Base-by-base conservation (phyloP, 2,329 filamentous ascomycete genomes). In the Neonectria hederae region DNA sequence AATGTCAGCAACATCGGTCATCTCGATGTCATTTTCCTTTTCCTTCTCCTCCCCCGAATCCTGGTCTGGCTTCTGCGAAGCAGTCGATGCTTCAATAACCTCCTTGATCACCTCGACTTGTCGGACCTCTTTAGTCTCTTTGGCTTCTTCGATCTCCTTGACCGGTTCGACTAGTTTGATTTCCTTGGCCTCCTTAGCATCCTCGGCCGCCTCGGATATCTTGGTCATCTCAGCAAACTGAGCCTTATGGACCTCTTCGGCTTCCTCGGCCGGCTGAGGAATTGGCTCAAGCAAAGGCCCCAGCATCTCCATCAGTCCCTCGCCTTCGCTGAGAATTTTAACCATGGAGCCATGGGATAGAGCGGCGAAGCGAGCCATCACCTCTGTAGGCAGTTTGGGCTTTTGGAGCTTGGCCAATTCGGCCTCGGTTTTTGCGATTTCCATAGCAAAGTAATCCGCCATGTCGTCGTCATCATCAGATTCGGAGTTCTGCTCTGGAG, bases 381-480 rank as follows among this genome's bases (percentile, higher is more conserved):
- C 80, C 46, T 81, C 77, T 17, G 48, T 81, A 73, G 64, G 83
- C 61, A 65, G 74, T 65, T 62, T 82, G 70, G 63, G 79, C 71
- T 61, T 79, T 71, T 83, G 79, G 7, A 87, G 74, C 54, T 82
- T 83, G 62, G 80, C 80, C 30, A 89, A 70, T 58, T 86, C 81
- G 0, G 76, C 76, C 64, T 87, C 83, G 2, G 82, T 81, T 71
- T 87, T 84, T 45, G 79, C 74, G 40, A 88, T 87, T 68, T 87
- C 79, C 57, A 79, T 78, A 56, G 83, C 81, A 57, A 89, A 87
- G 63, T 85, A 85, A 55, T 86, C 84, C 19, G 83, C 85, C 78
- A 88, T 84, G 48, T 86, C 84, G 52, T 88, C 86, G 61, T 89
- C 86, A 46, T 88, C 84, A 54, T 88, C 86, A 0, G 85, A 87